These are phyloP conservation scores for Tephrocybe sp. DNA, from an alignment of 768 basidiomycete species.

Conservation along the genomic window DNA sequence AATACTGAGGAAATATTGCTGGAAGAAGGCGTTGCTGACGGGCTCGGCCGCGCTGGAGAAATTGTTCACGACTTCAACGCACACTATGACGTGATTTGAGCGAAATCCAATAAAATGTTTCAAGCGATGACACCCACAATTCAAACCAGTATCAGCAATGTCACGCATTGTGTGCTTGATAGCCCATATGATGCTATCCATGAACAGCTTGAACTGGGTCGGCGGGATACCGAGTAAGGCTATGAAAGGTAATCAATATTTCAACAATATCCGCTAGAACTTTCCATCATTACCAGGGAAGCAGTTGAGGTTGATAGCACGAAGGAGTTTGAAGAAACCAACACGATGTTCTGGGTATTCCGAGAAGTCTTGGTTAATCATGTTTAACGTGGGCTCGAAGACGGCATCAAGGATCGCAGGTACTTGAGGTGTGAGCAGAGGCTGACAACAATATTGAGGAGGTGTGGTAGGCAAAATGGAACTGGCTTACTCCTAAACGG, in stretches of 20 bases:
- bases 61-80: slow-evolving; percentile 92
- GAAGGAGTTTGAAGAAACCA: slow-evolving; percentile 94
- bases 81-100: slow-evolving; percentile 49
- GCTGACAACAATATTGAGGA: slow-evolving; percentile 38
- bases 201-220: slow-evolving; percentile 92
- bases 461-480: slow-evolving; percentile 4
- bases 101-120: slow-evolving; percentile 2
- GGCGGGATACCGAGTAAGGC: slow-evolving; percentile 88
- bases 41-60: slow-evolving; percentile 74
- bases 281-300: slow-evolving; percentile 74
- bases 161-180: slow-evolving; percentile 99
- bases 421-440: slow-evolving; percentile 87
- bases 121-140: slow-evolving; percentile 44
- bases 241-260: slow-evolving; percentile 24
- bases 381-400: slow-evolving; percentile 93
- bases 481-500: slow-evolving; percentile 74
- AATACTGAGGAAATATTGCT: slow-evolving; percentile 90
- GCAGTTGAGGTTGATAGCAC: slow-evolving; percentile 88
- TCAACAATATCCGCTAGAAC: not conserved
- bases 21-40: slow-evolving; percentile 92
- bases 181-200: slow-evolving; percentile 99
- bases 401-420: slow-evolving; percentile 94
- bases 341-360: slow-evolving; percentile 97
- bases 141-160: slow-evolving; percentile 88
- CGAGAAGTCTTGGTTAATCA: slow-evolving; percentile 99